phyloP scores from a whole-genome alignment of 768 basidiomycete species.

The Rhizopogon roseolus region DNA sequence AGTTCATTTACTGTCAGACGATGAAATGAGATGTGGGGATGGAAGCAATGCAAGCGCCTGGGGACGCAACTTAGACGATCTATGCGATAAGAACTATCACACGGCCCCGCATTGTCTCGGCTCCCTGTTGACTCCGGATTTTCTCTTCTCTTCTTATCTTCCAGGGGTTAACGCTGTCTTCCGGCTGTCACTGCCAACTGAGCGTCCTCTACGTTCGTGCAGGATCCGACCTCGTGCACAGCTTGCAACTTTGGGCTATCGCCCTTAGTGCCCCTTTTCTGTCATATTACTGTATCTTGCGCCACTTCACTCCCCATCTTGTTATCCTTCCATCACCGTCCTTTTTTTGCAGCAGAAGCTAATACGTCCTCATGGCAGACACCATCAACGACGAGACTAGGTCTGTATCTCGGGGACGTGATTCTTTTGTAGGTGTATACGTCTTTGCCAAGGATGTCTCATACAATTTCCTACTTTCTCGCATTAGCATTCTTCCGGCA shows the following conservation, averaged over 20 bases:
- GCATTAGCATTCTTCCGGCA: slow-evolving; percentile 50
- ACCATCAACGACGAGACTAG: slow-evolving; percentile 27
- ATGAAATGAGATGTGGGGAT: not conserved
- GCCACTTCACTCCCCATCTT: not conserved
- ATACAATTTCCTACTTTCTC: not conserved
- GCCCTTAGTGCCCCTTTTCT: not conserved
- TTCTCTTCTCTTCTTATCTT: slow-evolving; percentile 1
- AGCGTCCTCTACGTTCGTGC: not conserved
- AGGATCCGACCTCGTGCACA: slow-evolving; percentile 3
- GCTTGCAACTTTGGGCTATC: not conserved
- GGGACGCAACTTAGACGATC: not conserved
- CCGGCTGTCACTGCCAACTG: not conserved
- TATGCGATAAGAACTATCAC: not conserved
- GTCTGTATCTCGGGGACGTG: slow-evolving; percentile 56
- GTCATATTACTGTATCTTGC: not conserved
- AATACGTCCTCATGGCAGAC: slow-evolving; percentile 19
- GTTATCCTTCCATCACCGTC: not conserved
- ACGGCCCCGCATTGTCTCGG: not conserved
- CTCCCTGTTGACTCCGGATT: not conserved
- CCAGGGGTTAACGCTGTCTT: not conserved
- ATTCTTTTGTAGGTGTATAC: slow-evolving; percentile 43
- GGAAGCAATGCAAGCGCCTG: not conserved
- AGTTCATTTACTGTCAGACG: not conserved
- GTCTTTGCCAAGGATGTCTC: not conserved
- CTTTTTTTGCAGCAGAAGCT: not conserved